A percentile compares a stretch with the other conserved stretches of the same genome.
Conservation (phyloP, 257 asterid species). For the Salvia rosmarinus region DNA sequence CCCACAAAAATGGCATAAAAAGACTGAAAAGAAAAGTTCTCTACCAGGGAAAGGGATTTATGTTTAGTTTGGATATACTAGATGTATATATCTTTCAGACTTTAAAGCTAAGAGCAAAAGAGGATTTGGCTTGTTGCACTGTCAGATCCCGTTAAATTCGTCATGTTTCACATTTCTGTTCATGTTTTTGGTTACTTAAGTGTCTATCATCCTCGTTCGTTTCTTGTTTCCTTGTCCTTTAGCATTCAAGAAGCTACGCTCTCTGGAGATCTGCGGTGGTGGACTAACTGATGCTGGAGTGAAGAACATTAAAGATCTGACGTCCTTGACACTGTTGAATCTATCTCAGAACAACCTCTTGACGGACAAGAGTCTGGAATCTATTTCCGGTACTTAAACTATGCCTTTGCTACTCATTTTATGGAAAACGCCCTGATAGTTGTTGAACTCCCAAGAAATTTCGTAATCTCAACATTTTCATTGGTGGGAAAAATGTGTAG, state of each 20-base stretch:
- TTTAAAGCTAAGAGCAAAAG: not conserved
- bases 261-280: constrained; percentile 96
- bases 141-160: not conserved
- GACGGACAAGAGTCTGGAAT: constrained; percentile 84
- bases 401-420: not conserved
- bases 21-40: too few relatives aligned
- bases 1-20: not conserved
- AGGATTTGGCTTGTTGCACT: not conserved
- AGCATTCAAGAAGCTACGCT: constrained; percentile 88
- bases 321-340: constrained; percentile 74
- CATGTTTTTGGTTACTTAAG: not conserved
- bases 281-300: constrained; percentile 92
- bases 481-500: not conserved
- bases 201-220: not conserved
- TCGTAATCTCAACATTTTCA: not conserved
- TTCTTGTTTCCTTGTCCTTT: constrained; percentile 5
- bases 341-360: constrained; percentile 87
- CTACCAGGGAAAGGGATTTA: not conserved
- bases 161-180: not conserved
- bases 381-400: constrained; percentile 67
- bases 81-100: not conserved
- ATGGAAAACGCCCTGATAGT: not conserved
- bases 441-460: not conserved
- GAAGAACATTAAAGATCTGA: constrained; percentile 88
- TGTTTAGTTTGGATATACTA: not conserved